Evolutionary conservation across 2,329 filamentous ascomycete species (phyloP).

Genomic region (Colletotrichum endophyticum): DNA sequence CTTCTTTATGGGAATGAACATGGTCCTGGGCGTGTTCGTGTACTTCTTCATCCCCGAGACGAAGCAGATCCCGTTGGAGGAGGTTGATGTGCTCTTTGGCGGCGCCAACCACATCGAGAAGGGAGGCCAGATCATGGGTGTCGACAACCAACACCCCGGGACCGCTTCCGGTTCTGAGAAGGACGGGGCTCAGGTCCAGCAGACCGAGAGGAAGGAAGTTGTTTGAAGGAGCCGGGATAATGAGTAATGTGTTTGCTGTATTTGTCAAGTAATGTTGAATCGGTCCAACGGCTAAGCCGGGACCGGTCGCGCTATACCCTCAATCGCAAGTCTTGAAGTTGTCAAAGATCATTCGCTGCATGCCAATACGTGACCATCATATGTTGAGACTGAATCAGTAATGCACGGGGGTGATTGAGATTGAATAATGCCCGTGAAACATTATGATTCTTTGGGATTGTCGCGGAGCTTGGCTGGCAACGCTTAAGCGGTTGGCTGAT

Average conservation of each 20-base stretch:
- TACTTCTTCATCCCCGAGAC: constrained; percentile 58
- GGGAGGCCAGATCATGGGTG: constrained; percentile 50
- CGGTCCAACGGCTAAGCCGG: background rate
- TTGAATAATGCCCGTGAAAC: background rate
- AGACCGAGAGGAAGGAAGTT: constrained; percentile 7
- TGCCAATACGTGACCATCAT: rapidly evolving
- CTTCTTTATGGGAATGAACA: constrained; percentile 45
- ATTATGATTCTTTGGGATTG: background rate
- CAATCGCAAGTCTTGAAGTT: background rate
- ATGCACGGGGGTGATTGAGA: background rate
- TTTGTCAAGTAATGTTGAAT: background rate
- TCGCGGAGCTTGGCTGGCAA: background rate
- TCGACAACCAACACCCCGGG: background rate
- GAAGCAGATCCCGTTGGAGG: constrained; percentile 54
- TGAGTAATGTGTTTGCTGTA: background rate
- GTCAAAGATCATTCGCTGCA: background rate
- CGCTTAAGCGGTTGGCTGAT: background rate
- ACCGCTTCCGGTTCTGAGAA: background rate
- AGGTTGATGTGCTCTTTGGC: constrained; percentile 61
- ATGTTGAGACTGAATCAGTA: background rate
- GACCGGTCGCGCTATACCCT: background rate
- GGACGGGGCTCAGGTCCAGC: constrained; percentile 7
- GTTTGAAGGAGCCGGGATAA: background rate
- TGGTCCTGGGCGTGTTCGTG: constrained; percentile 53
- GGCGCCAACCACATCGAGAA: constrained; percentile 61